Conservation (phyloP, 2,329 filamentous ascomycete genomes). For the Xylaria sp. region DNA sequence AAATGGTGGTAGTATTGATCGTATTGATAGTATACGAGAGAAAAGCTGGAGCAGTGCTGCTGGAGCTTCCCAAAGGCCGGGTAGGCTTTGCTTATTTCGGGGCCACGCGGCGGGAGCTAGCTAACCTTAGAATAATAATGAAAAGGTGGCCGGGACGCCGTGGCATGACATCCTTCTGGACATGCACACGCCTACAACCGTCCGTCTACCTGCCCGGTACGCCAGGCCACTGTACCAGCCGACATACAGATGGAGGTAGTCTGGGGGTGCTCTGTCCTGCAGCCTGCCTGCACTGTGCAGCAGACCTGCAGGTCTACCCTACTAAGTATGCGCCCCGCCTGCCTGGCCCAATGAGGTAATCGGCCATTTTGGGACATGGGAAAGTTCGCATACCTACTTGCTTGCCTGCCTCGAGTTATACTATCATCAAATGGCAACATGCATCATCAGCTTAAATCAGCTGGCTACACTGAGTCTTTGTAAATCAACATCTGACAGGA, state of each 20-base stretch:
- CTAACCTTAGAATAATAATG: background rate
- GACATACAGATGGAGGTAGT: no score
- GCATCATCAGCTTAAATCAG: conserved; percentile 6
- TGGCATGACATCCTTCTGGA: conserved; percentile 2
- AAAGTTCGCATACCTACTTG: background rate
- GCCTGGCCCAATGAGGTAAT: conserved; percentile 14
- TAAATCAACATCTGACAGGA: background rate
- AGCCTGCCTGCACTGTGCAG: conserved; percentile 9
- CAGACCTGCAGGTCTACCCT: background rate
- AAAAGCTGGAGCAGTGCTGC: conserved; percentile 7
- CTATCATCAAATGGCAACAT: background rate
- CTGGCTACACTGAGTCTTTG: background rate
- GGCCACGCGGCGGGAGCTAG: conserved; percentile 25
- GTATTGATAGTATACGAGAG: background rate
- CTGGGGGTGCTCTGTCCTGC: background rate
- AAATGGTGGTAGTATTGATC: background rate
- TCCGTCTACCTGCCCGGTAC: no score
- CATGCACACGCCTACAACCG: background rate
- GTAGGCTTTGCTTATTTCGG: conserved; percentile 6
- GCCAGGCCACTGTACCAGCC: no score
- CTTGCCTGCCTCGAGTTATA: no score
- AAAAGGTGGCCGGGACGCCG: conserved; percentile 22
- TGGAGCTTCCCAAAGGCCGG: conserved; percentile 3
- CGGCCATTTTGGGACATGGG: conserved; percentile 10
- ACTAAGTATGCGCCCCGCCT: background rate